Evolutionary conservation across 2,329 filamentous ascomycete species (phyloP).

Genomic region (Fusarium humuli): DNA sequence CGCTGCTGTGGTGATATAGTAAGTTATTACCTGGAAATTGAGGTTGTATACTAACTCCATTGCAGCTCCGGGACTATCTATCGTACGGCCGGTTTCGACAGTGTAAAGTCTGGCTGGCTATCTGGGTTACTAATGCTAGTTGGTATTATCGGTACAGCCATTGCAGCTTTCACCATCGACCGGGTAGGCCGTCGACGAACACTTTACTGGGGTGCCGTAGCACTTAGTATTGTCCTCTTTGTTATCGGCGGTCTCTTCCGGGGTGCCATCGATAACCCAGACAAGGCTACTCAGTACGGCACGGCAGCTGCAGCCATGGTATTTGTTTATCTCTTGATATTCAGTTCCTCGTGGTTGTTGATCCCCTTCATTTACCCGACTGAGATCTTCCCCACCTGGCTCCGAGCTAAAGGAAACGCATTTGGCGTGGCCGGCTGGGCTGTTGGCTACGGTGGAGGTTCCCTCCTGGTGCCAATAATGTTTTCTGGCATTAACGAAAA

Average conservation of each 20-base stretch:
- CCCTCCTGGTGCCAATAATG: constrained; percentile 10
- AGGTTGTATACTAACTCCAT: background rate
- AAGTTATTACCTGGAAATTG: background rate
- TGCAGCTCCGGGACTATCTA: constrained; percentile 14
- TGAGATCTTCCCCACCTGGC: constrained; percentile 48
- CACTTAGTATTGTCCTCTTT: constrained; percentile 48
- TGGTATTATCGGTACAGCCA: constrained; percentile 62
- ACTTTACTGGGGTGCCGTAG: constrained; percentile 51
- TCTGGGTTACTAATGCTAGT: constrained; percentile 63
- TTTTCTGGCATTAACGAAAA: constrained; percentile 17
- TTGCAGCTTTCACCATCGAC: constrained; percentile 58
- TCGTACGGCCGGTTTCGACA: constrained; percentile 7
- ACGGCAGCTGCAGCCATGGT: constrained; percentile 49
- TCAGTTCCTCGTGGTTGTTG: constrained; percentile 48
- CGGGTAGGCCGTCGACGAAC: constrained; percentile 51
- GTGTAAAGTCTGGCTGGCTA: constrained; percentile 48
- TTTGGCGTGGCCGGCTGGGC: constrained; percentile 46
- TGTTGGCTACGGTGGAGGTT: constrained; percentile 32
- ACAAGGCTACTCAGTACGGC: constrained; percentile 42
- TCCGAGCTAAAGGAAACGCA: constrained; percentile 47
- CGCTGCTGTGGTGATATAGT: constrained; percentile 27
- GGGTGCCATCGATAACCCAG: constrained; percentile 27
- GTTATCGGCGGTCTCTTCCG: constrained; percentile 45
- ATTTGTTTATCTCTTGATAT: constrained; percentile 48
- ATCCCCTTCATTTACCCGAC: constrained; percentile 49